A percentile compares a stretch with the other conserved stretches of the same genome.
These are phyloP conservation scores for Leccinum subgranulosum DNA, from an alignment of 768 basidiomycete species.

Conservation along the genomic window DNA sequence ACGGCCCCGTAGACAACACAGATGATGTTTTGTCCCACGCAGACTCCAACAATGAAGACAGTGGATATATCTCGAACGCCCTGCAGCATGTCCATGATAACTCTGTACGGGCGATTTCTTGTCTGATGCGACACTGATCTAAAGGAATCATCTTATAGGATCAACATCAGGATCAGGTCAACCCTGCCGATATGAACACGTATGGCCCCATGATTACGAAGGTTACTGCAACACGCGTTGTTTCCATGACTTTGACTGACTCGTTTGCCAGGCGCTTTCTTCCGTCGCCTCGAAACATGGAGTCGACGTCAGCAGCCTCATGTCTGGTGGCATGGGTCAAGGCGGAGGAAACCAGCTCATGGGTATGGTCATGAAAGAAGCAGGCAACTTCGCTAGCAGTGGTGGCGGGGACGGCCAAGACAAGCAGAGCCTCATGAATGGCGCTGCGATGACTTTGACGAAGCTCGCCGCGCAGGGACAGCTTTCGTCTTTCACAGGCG, in stretches of 20 bases:
- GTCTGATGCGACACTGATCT: neutral
- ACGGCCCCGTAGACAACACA: slow-evolving; percentile 50
- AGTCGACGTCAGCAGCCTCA: slow-evolving; percentile 13
- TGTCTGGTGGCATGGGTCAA: slow-evolving; percentile 38
- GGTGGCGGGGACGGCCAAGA: slow-evolving; percentile 52
- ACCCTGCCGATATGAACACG: slow-evolving; percentile 5
- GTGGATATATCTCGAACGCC: slow-evolving; percentile 14
- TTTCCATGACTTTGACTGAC: slow-evolving; percentile 3
- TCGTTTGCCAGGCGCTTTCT: slow-evolving; percentile 15
- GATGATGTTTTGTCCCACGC: slow-evolving; percentile 61
- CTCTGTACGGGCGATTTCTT: slow-evolving; percentile 8
- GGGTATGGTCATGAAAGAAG: slow-evolving; percentile 85
- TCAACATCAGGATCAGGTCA: slow-evolving; percentile 15
- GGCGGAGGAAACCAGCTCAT: slow-evolving; percentile 62
- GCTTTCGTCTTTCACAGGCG: slow-evolving; percentile 43
- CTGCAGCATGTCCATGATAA: slow-evolving; percentile 21
- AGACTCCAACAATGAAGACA: slow-evolving; percentile 6
- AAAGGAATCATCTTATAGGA: slow-evolving; percentile 4
- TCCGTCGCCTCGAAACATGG: slow-evolving; percentile 29
- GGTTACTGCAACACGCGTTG: slow-evolving; percentile 1
- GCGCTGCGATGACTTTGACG: slow-evolving; percentile 85
- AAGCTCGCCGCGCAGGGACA: slow-evolving; percentile 74
- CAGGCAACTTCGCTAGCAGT: slow-evolving; percentile 59
- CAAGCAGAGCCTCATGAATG: slow-evolving; percentile 82
- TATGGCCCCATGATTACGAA: slow-evolving; percentile 20